phyloP scores from a whole-genome alignment of 164 flowering plant species.

The Piper betle region DNA sequence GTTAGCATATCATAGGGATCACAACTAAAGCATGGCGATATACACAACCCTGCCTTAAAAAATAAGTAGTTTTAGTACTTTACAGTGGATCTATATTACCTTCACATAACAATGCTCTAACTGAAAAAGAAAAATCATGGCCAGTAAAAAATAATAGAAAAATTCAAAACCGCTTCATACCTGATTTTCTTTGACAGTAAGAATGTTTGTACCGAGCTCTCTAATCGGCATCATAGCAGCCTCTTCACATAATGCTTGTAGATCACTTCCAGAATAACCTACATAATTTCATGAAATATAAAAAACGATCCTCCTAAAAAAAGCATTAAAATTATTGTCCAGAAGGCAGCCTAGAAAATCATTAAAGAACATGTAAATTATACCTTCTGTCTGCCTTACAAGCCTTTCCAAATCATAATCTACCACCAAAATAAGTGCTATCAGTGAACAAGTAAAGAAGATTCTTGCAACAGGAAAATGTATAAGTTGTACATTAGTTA shows the following conservation, averaged over 20 bases:
- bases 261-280: conserved; percentile 99
- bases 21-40: background rate
- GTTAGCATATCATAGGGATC: background rate
- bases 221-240: conserved; percentile 99
- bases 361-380: background rate
- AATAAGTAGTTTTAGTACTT: too few relatives aligned
- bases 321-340: background rate
- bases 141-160: background rate
- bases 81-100: too few relatives aligned
- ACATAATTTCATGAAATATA: conserved; percentile 1
- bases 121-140: too few relatives aligned
- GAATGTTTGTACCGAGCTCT: conserved; percentile 86
- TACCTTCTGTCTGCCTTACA: conserved; percentile 82
- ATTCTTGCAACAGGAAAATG: background rate
- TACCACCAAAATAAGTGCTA: conserved; percentile 9
- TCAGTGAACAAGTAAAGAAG: background rate
- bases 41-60: too few relatives aligned
- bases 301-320: background rate
- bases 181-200: conserved; percentile 74
- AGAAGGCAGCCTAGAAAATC: background rate
- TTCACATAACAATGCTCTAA: too few relatives aligned
- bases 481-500: too few relatives aligned
- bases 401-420: conserved; percentile 76
- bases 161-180: conserved; percentile 17
- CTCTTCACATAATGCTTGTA: conserved; percentile 96